Percentiles rank a stretch among this genome's conserved stretches.
Evolutionary conservation across 2,329 filamentous ascomycete species (phyloP).

Genomic region (Xylaria digitata): DNA sequence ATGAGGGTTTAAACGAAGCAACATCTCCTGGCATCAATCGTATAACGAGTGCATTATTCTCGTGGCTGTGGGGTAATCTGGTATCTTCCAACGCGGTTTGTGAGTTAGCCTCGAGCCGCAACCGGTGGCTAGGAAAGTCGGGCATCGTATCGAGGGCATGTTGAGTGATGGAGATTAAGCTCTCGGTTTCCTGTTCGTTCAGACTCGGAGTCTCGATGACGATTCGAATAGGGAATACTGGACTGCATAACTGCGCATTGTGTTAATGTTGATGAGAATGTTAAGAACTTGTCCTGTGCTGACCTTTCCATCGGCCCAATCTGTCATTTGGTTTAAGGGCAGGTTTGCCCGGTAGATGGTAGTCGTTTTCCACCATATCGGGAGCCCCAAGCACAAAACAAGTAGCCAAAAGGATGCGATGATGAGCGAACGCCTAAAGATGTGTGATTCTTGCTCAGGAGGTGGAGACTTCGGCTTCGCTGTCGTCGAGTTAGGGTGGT

Average conservation of each 20-base stretch:
- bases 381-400: conserved; percentile 83
- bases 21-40: conserved; percentile 73
- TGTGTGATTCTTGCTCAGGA: conserved; percentile 77
- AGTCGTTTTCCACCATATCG: conserved; percentile 96
- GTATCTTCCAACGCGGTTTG: conserved; percentile 51
- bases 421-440: conserved; percentile 77
- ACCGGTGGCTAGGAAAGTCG: conserved; percentile 85
- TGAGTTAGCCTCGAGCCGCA: conserved; percentile 75
- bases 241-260: conserved; percentile 77
- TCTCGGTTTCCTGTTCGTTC: conserved; percentile 73
- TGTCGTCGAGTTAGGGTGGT: conserved; percentile 9
- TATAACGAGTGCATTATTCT: conserved; percentile 74
- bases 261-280: conserved; percentile 6
- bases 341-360: conserved; percentile 88
- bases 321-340: conserved; percentile 85
- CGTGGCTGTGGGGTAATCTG: conserved; percentile 49
- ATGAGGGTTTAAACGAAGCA: conserved; percentile 69
- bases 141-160: conserved; percentile 87
- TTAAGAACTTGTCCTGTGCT: conserved; percentile 33
- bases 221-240: conserved; percentile 88
- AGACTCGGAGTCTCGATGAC: conserved; percentile 77
- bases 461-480: conserved; percentile 67
- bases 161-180: conserved; percentile 83
- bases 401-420: conserved; percentile 92
- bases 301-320: conserved; percentile 92